Evolutionary conservation across 169 alveolate genomes (phyloP), one percentile per base, ranked within the genome.

Genomic region (Hepatocystis sp.): DNA sequence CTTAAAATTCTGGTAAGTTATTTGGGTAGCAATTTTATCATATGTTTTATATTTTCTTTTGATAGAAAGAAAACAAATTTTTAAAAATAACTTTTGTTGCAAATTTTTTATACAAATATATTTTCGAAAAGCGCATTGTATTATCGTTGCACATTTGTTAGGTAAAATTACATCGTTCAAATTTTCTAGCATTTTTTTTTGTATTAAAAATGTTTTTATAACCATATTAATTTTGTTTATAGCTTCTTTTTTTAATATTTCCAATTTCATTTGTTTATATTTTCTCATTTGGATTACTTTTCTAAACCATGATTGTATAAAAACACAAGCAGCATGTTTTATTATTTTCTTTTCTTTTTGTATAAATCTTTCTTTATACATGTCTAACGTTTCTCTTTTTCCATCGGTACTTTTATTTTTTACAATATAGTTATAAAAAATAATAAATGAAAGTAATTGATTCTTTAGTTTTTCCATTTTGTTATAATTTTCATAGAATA

Each of bases 291-390:
- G 89, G 27, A 34, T 49, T 81, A 81, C 44, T 81, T 81, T 81
- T 46, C 89, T 81, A 60, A 28, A 81, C 89, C 84, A 61, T 3
- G 89, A 47, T 56, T 81, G 89, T 47, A 81, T 81, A 40, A 61
- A 81, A 17, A 81, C 67, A 81, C 89, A 32, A 7, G 89, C 84
- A 10, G 89, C 89, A 49, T 81, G 67, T 28, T 60, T 25, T 51
- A 81, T 81, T 63, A 81, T 34, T 21, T 81, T 27, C 19, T 81
- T 81, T 39, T 81, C 89, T 25, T 60, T 64, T 23, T 36, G 60
- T 66, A 81, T 81, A 66, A 81, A 81, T 13, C 42, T 60, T 25
- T 81, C 67, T 30, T 63, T 61, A 51, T 28, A 63, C 21, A 61
- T 23, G 52, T 81, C 89, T 47, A 81, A 23, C 19, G 66, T 51